Base-by-base conservation (phyloP, 1,139 yeast genomes). In the Candida frijolesensis region DNA sequence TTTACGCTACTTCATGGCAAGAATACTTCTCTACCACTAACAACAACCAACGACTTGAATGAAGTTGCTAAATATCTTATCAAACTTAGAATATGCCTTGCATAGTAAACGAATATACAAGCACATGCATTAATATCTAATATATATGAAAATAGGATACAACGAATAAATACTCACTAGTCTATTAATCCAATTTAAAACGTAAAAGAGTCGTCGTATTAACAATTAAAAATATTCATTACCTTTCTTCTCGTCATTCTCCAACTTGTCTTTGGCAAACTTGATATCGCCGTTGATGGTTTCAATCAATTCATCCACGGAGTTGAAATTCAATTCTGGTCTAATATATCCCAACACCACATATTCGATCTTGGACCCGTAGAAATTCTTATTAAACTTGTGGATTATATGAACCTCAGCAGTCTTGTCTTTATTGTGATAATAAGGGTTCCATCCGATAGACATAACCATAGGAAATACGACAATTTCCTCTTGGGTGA, bases 371-470 rank as follows among this genome's bases (percentile, higher is more conserved):
- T 68, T 60, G 11, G 96, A 95, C 2, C 99, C 99, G 61, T 95
- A 95, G 65, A 95, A 95, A 53, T 80, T 78, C 5, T 72, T 63
- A 1, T 65, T 57, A 62, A 92, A 94, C 51, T 84, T 71, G 68
- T 90, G 95, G 49, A 95, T 79, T 12, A 95, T 81, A 66, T 95
- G 97, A 42, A 94, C 77, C 61, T 95, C 99, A 8, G 89, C 94
- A 0, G 96, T 85, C 66, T 87, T 87, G 55, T 80, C 79, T 54
- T 82, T 79, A 68, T 94, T 92, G 32, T 85, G 80, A 68, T 85
- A 95, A 67, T 87, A 94, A 15, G 99, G 99, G 64, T 94, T 95
- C 89, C 91, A 90, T 1, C 99, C 99, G 27, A 95, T 80, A 16
- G 96, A 89, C 89, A 92, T 87, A 18, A 92, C 98, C 87, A 91